Evolutionary conservation across 495 filamentous ascomycete species (phyloP), one percentile per base, ranked within the genome.

Genomic region (Echria macrotheca): DNA sequence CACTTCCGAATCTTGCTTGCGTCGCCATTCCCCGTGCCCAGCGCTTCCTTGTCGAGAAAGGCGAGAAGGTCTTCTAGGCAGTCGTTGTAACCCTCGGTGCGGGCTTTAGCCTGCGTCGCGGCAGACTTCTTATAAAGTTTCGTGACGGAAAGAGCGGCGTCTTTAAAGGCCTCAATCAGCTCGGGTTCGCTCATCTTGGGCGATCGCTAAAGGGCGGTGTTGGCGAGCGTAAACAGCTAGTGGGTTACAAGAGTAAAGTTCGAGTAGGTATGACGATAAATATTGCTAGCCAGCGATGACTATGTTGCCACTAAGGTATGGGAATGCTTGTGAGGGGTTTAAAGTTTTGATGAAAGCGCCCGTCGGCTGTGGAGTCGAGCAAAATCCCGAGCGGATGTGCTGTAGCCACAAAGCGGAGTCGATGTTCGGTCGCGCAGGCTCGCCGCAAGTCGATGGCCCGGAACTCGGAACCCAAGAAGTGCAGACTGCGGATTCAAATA

Each of bases 61-160:
- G 76, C 64, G 2, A 96, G 66, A 3, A 99, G 68, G 51, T 97
- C 93, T 45, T 96, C 90, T 38, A 99, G 74, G 21, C 90, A 94
- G 51, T 97, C 90, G 60, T 96, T 90, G 57, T 96, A 97, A 4
- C 94, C 94, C 31, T 86, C 80, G 8, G 77, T 69, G 18, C 83
- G 80, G 14, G 89, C 77, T 52, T 84, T 82, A n/a, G 81, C 72
- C 55, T 87, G 81, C 17, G 88, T 85, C 44, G 79, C 72, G 2
- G 84, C 84, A 12, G 91, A 89, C 44, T 83, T 87, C 65, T 95
- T 96, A 70, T 96, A 97, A 23, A 99, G 83, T 54, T 90, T 91
- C 38, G 94, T 97, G 44, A 97, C 91, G 2, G 94, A 95, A 17
- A 96, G 74, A 11, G 94, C 94, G 18, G 94, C 94, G 29, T 84